A percentile compares a stretch with the other conserved stretches of the same genome.
These are phyloP conservation scores for Dendrobium chrysotoxum DNA, from an alignment of 106 monocot species.

Conservation along the genomic window DNA sequence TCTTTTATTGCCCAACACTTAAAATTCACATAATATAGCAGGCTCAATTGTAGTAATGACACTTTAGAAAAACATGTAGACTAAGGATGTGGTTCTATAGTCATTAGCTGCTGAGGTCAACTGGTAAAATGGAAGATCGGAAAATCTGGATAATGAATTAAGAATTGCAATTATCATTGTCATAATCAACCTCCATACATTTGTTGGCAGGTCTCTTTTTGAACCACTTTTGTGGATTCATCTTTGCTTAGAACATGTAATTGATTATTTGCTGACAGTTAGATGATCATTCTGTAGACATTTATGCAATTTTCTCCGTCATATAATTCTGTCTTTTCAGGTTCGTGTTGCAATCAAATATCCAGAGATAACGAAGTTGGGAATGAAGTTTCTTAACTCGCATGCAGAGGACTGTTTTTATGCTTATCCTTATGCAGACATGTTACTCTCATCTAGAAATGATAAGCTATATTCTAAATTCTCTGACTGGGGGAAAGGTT, in stretches of 20 bases:
- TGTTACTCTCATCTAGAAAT: conserved; percentile 29
- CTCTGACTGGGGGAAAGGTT: conserved; percentile 84
- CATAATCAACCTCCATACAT: not conserved
- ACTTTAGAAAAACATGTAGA: too few species aligned
- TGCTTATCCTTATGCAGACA: conserved; percentile 76
- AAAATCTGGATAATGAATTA: too few species aligned
- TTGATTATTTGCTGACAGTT: not conserved
- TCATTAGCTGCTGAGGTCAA: too few species aligned
- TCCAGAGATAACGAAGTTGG: conserved; percentile 63
- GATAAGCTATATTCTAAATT: conserved; percentile 48
- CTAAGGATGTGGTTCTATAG: too few species aligned
- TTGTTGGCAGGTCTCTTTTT: not conserved
- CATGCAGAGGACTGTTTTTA: conserved; percentile 23
- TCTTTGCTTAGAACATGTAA: not conserved
- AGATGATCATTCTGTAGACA: too few species aligned
- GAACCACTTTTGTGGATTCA: not conserved
- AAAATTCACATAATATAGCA: too few species aligned
- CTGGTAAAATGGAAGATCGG: too few species aligned
- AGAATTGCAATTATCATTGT: too few species aligned
- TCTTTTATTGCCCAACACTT: too few species aligned
- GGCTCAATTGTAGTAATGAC: too few species aligned
- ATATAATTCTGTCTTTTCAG: conserved; percentile 27
- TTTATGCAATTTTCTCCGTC: too few species aligned
- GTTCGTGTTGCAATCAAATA: conserved; percentile 36
- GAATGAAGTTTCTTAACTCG: conserved; percentile 42